These are phyloP conservation scores for Fremontodendron californicum DNA, from an alignment of 345 rosid genomes.

Conservation along the genomic window DNA sequence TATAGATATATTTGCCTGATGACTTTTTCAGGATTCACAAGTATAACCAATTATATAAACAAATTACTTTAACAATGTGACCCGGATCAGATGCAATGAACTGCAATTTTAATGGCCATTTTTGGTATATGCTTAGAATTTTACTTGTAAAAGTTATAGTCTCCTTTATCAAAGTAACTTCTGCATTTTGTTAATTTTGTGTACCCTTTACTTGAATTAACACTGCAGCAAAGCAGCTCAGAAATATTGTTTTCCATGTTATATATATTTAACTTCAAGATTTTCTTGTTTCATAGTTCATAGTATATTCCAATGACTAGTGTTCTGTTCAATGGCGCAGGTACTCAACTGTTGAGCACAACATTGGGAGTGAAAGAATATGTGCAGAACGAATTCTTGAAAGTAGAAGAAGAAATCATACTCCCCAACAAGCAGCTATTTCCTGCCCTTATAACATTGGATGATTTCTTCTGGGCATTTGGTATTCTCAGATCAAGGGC, in stretches of 20 bases:
- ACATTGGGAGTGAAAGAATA: conserved; percentile 69
- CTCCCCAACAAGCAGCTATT: conserved; percentile 56
- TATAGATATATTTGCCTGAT: neutral
- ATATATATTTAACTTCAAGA: neutral
- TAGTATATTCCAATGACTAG: neutral
- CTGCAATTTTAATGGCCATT: neutral
- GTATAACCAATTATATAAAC: neutral
- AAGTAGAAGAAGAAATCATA: conserved; percentile 63
- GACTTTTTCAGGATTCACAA: neutral
- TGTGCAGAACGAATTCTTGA: conserved; percentile 53
- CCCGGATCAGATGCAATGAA: neutral
- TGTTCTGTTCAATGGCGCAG: conserved; percentile 32
- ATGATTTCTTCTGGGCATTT: conserved; percentile 85
- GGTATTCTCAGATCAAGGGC: conserved; percentile 88
- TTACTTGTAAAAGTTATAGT: neutral
- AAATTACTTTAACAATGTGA: no score
- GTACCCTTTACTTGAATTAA: neutral
- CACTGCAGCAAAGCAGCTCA: neutral
- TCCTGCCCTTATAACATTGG: conserved; percentile 55
- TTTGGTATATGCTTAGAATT: neutral
- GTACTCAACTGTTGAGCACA: conserved; percentile 73
- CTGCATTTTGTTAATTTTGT: neutral
- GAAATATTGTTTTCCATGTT: neutral
- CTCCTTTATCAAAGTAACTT: neutral
- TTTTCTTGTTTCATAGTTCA: neutral